phyloP scores from a whole-genome alignment of 2,329 filamentous ascomycete genomes.

The Ceratocystis destructans region DNA sequence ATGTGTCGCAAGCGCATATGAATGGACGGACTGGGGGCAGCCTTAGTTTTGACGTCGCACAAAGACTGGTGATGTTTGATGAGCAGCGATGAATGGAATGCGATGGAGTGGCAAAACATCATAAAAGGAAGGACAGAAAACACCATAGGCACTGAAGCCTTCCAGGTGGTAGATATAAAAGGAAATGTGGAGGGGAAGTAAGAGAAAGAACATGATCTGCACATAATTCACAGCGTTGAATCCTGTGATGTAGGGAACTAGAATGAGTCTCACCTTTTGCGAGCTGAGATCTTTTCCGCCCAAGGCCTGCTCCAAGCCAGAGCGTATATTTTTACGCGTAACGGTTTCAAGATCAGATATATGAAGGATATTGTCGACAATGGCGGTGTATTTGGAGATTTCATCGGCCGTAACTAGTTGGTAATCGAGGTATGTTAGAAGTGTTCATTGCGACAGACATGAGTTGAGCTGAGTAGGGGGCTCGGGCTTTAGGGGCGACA shows the following conservation, averaged over 20 bases:
- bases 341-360: conserved; percentile 48
- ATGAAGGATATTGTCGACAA: conserved; percentile 47
- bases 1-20: background rate
- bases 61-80: background rate
- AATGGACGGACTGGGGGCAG: background rate
- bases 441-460: background rate
- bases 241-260: conserved; percentile 6
- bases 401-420: conserved; percentile 37
- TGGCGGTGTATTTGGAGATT: conserved; percentile 38
- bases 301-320: conserved; percentile 40
- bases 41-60: background rate
- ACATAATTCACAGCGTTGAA: background rate
- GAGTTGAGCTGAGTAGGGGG: background rate
- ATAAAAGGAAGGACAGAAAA: background rate
- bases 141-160: background rate
- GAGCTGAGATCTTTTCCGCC: conserved; percentile 44
- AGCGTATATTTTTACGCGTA: conserved; percentile 48
- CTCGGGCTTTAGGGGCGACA: background rate
- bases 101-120: background rate
- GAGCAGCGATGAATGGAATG: background rate
- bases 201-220: background rate
- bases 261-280: conserved; percentile 37
- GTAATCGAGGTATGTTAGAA: background rate
- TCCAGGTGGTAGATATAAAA: background rate
- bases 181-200: background rate